Base-by-base conservation (phyloP, 495 filamentous ascomycete species). In the Aspergillus cavernicola region DNA sequence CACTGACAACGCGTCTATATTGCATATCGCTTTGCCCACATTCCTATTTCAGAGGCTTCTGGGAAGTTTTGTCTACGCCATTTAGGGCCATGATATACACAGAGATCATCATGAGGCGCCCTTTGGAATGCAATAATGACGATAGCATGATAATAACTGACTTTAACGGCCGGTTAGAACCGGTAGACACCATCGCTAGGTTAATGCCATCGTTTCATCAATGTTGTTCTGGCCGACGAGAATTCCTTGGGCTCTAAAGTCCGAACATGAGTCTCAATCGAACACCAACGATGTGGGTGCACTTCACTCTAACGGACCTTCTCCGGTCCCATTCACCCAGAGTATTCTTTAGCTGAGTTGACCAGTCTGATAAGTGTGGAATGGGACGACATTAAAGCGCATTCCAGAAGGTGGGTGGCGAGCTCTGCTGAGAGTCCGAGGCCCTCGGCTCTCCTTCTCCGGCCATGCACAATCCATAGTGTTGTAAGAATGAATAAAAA, bases 41-140 rank as follows among this genome's bases (percentile, higher is more conserved):
- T 53, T 53, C 42, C 42, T 39, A 28, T 23, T 19, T 32, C 23
- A 13, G 31, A 29, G 26, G 49, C 38, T 45, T 29, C 22, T 45
- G 42, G 32, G 24, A 38, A 39, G 20, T 22, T 23, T 18, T 3
- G 23, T 23, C 32, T 19, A 37, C 51, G 12, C 41, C 35, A 8
- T 46, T n/a, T 32, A 45, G 23, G 41, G 20, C 18, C 24, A 47
- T 22, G 8, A 7, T 32, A 26, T 20, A 15, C 2, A 19, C 19
- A 1, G 24, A 37, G 11, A 7, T 13, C 40, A 31, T 53, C 32
- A 53, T 46, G 15, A 32, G 41, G 51, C 31, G 15, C 32, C 31
- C 31, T 22, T 26, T 31, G 51, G 51, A 53, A 53, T 53, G 51
- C 35, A 37, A 22, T 9, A 35, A 44, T 52, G 41, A 46, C 22